These are phyloP conservation scores for Chrysanthemum lavandulifolium DNA, from an alignment of 129 eudicot genomes.

Conservation along the genomic window DNA sequence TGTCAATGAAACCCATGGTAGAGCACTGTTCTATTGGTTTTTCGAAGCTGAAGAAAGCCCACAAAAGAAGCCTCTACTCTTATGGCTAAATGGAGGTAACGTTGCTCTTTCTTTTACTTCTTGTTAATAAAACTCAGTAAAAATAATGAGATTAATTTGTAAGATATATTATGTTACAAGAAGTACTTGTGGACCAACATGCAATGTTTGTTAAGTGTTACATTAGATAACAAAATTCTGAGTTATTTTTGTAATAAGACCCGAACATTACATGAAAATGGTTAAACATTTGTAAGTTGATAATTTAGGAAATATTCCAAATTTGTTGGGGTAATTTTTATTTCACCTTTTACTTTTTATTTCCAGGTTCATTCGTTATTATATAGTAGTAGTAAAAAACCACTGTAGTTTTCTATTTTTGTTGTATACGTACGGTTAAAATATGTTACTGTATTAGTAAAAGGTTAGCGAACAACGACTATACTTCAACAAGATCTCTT, in stretches of 20 bases:
- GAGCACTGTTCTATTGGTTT: slow-evolving; percentile 97
- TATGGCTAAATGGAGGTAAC: slow-evolving; percentile 98
- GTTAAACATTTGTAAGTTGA: no score
- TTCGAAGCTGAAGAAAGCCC: slow-evolving; percentile 65
- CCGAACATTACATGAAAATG: no score
- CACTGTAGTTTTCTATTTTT: background rate
- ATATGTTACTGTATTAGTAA: no score
- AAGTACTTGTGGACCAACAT: no score
- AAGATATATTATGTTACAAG: no score
- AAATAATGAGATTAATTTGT: background rate
- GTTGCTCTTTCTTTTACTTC: background rate
- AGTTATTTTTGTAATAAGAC: no score
- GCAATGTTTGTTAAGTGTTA: no score
- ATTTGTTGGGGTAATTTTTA: background rate
- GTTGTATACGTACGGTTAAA: background rate
- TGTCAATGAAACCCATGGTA: slow-evolving; percentile 81
- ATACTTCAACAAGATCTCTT: no score
- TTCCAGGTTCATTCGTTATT: background rate
- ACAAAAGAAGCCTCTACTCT: slow-evolving; percentile 63
- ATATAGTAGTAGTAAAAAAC: background rate
- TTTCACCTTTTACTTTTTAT: background rate
- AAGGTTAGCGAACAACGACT: no score
- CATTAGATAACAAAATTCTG: no score
- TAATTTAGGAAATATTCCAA: background rate
- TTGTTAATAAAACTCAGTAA: background rate